Base-by-base conservation (phyloP, 768 basidiomycete genomes). In the Calvatia gigantea region DNA sequence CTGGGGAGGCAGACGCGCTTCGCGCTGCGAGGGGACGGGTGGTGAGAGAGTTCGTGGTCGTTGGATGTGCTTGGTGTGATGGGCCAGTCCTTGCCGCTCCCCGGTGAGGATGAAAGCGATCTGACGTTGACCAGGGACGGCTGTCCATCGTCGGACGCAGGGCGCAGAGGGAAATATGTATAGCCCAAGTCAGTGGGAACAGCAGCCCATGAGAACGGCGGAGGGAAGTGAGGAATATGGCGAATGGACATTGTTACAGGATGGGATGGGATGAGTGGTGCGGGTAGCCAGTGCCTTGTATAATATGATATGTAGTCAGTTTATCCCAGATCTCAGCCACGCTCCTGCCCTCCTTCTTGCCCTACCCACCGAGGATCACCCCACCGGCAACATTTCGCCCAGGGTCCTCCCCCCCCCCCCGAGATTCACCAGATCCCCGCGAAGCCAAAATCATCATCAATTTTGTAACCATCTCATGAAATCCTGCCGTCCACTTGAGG, bases 301-400 rank as follows among this genome's bases (percentile, higher is more conserved):
- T n/a, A n/a, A n/a, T n/a, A n/a, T n/a, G n/a, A n/a, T n/a, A n/a
- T n/a, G n/a, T n/a, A n/a, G n/a, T n/a, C n/a, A n/a, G n/a, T n/a
- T n/a, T n/a, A n/a, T n/a, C n/a, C n/a, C 29, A 48, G 46, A 48
- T 48, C 46, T 21, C 29, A 33, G 46, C 46, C 46, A 48, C 46
- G 31, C 41, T 21, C 17, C 35, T 37, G 17, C 35, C 35, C 12
- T 37, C 35, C 23, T 21, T 19, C 41, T 12, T 2, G 41, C 23
- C 21, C 19, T 23, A 42, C 23, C 12, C 43, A 45, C 46, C 46
- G 46, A 48, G 46, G 46, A 48, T 48, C 46, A 48, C 41, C 41
- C 39, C 44, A n/a, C 46, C 46, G 46, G 46, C 31, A 21, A 35
- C 46, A 48, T 23, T 32, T 27, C 35, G 12, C 35, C 35, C 45